Evolutionary conservation across 371 early-diverging fungal species (phyloP).

Genomic region (Syncephalastrum sp.): DNA sequence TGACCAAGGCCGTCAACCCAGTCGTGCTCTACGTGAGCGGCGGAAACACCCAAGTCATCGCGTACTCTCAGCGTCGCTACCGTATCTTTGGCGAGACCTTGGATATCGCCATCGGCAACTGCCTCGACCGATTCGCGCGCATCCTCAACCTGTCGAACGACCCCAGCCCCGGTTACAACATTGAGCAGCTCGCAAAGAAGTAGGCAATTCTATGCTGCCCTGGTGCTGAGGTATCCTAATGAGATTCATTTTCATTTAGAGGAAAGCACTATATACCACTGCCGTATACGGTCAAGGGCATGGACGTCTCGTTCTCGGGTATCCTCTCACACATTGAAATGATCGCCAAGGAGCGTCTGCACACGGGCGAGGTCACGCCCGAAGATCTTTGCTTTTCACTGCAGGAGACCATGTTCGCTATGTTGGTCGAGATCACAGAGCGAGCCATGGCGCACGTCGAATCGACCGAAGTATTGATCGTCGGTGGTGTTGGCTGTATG

Average conservation of each 20-base stretch:
- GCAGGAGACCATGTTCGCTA: constrained; percentile 99
- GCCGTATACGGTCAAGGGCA: constrained; percentile 99
- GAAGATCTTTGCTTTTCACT: constrained; percentile 97
- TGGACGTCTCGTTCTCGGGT: constrained; percentile 99
- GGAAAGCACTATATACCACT: constrained; percentile 88
- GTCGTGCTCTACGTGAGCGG: constrained; percentile 99
- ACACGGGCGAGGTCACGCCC: constrained; percentile 61
- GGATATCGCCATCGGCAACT: constrained; percentile 99
- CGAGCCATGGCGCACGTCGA: constrained; percentile 99
- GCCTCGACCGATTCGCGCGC: constrained; percentile 98
- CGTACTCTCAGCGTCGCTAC: constrained; percentile 92
- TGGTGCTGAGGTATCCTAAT: background rate
- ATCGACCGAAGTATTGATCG: constrained; percentile 92
- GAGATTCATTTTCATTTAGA: constrained; percentile 28
- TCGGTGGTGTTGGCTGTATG: constrained; percentile 99
- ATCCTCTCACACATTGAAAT: constrained; percentile 89
- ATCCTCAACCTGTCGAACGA: constrained; percentile 93
- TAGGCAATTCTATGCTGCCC: constrained; percentile 21
- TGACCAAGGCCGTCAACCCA: constrained; percentile 96
- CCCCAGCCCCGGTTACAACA: constrained; percentile 98
- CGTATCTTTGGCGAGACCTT: constrained; percentile 99
- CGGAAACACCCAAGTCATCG: constrained; percentile 99
- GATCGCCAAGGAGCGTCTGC: constrained; percentile 67
- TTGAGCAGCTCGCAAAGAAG: constrained; percentile 95
- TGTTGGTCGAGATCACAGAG: constrained; percentile 99